A percentile compares a stretch with the other conserved stretches of the same genome.
Conservation (phyloP, 192 early-diverging fungal species). For the Backusella macrospora region DNA sequence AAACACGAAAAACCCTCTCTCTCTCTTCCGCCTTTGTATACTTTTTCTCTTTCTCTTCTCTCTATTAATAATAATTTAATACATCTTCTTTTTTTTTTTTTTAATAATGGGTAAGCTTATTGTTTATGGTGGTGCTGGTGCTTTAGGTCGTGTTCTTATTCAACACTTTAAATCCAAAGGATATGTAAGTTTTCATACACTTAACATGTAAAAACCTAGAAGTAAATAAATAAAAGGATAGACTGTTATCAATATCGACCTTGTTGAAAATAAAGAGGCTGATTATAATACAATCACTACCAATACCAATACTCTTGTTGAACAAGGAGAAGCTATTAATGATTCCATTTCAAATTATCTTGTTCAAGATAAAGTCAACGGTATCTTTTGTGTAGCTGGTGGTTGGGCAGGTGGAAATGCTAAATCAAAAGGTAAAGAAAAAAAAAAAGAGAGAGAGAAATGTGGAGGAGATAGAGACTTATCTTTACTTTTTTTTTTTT, state of each 20-base stretch:
- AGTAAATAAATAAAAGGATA: conserved; percentile 24
- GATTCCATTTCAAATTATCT: conserved; percentile 42
- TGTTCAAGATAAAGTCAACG: conserved; percentile 63
- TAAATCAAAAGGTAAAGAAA: conserved; percentile 53
- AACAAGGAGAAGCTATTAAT: conserved; percentile 63
- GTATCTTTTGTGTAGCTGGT: conserved; percentile 91
- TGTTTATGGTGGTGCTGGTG: conserved; percentile 91
- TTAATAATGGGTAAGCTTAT: conserved; percentile 64
- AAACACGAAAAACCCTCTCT: background rate
- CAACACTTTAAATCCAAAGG: conserved; percentile 68
- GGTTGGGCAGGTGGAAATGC: conserved; percentile 95
- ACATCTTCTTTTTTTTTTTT: too few relatives aligned
- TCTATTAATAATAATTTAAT: conserved; percentile 6
- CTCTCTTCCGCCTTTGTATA: background rate
- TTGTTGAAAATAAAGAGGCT: conserved; percentile 72
- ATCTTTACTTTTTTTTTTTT: background rate
- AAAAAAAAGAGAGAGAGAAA: background rate
- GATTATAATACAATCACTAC: conserved; percentile 68
- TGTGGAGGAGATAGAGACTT: background rate
- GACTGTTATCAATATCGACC: conserved; percentile 81
- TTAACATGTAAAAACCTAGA: background rate
- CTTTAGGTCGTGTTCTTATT: conserved; percentile 81
- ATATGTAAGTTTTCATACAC: conserved; percentile 56
- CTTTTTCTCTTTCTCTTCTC: background rate
- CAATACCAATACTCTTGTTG: conserved; percentile 49